Evolutionary conservation across 371 early-diverging fungal genomes (phyloP).

Genomic region (Apophysomyces variabilis): DNA sequence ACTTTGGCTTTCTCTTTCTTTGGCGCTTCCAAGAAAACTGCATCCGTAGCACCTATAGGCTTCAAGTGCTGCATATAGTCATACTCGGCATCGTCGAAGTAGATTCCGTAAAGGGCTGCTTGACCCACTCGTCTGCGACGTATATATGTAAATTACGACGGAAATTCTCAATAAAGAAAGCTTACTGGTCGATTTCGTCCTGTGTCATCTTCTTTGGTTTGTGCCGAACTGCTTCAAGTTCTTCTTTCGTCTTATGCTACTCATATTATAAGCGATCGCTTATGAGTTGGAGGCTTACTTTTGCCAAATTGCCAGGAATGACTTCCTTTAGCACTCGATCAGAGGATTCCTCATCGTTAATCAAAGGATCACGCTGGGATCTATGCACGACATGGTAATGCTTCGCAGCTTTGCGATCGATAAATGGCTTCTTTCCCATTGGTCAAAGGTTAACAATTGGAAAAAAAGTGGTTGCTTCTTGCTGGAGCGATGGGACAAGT

Average conservation of each 20-base stretch:
- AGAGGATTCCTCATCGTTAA: slow-evolving; percentile 81
- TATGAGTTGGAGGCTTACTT: slow-evolving; percentile 36
- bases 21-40: slow-evolving; percentile 81
- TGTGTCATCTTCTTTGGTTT: slow-evolving; percentile 44
- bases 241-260: slow-evolving; percentile 49
- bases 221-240: slow-evolving; percentile 36
- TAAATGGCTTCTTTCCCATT: slow-evolving; percentile 85
- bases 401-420: slow-evolving; percentile 83
- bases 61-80: slow-evolving; percentile 94
- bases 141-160: slow-evolving; percentile 1
- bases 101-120: slow-evolving; percentile 87
- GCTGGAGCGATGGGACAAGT: slow-evolving; percentile 5
- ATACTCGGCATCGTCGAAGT: slow-evolving; percentile 86
- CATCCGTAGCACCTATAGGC: slow-evolving; percentile 81
- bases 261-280: background rate
- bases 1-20: slow-evolving; percentile 42
- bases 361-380: slow-evolving; percentile 93
- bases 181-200: slow-evolving; percentile 56
- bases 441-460: slow-evolving; percentile 2
- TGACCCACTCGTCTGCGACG: slow-evolving; percentile 61
- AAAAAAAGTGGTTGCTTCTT: slow-evolving; percentile 15
- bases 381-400: slow-evolving; percentile 92
- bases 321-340: slow-evolving; percentile 85
- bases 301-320: slow-evolving; percentile 68
- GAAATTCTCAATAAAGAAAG: background rate